A percentile compares a stretch with the other conserved stretches of the same genome.
Evolutionary conservation across 345 rosid species (phyloP).

Genomic region (Eucalyptus erythrocorys): DNA sequence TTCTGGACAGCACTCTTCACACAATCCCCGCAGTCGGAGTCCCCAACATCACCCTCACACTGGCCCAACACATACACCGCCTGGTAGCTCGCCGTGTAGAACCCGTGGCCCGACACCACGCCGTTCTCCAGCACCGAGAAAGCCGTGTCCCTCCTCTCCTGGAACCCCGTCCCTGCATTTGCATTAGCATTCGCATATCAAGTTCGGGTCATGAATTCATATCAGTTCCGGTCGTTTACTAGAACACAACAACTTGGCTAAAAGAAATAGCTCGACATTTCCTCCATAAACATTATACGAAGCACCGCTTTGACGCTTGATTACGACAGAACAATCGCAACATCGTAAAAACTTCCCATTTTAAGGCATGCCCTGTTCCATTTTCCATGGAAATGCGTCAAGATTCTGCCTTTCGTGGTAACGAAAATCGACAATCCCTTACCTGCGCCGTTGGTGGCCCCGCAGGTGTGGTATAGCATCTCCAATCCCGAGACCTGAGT

Average conservation of each 20-base stretch:
- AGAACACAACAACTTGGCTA: not conserved
- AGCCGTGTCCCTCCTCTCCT: conserved; percentile 78
- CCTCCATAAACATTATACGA: not conserved
- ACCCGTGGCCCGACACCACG: conserved; percentile 62
- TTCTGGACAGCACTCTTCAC: conserved; percentile 62
- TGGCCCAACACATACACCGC: conserved; percentile 70
- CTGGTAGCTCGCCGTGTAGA: conserved; percentile 56
- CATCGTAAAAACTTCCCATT: not conserved
- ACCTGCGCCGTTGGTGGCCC: conserved; percentile 30
- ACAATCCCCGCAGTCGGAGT: conserved; percentile 84
- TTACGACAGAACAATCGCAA: not conserved
- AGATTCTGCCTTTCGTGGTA: not conserved
- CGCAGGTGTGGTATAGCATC: conserved; percentile 82
- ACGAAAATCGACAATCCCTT: not conserved
- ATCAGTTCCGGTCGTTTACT: not conserved
- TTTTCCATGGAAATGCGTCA: not conserved
- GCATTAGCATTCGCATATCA: not conserved
- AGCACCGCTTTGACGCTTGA: not conserved
- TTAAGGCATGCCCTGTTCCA: not conserved
- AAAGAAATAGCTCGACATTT: not conserved
- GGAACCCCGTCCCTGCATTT: conserved; percentile 56
- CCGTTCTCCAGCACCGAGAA: conserved; percentile 62
- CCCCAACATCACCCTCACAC: conserved; percentile 94
- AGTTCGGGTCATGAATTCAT: not conserved
- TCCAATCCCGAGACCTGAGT: conserved; percentile 85